Percentiles rank a stretch among this genome's conserved stretches.
phyloP scores from a whole-genome alignment of 1,284 basidiomycete genomes.

The Sanghuangporus sanghuang region DNA sequence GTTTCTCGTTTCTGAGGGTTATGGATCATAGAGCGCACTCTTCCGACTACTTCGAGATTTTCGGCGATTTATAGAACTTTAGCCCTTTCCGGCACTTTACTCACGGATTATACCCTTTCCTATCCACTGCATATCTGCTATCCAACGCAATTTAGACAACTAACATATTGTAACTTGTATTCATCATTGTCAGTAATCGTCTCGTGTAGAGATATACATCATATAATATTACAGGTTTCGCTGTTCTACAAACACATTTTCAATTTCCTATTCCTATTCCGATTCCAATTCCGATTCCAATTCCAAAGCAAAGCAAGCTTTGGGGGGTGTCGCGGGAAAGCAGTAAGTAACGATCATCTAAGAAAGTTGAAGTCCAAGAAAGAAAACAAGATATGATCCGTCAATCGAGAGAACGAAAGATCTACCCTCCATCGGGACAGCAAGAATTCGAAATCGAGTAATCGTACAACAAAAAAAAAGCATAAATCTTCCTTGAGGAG shows the following conservation, averaged over 20 bases:
- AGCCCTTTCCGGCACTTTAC: background rate
- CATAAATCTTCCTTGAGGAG: background rate
- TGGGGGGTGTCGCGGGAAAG: background rate
- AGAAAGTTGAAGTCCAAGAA: background rate
- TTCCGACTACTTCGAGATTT: too few relatives aligned
- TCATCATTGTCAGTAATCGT: background rate
- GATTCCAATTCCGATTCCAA: background rate
- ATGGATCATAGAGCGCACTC: conserved; percentile 3
- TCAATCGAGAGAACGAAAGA: background rate
- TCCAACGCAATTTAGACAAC: too few relatives aligned
- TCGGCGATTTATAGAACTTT: background rate
- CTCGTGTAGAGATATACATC: background rate
- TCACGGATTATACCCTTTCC: too few relatives aligned
- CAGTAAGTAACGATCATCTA: background rate
- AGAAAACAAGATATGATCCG: background rate
- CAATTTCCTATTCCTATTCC: background rate
- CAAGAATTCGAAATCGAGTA: background rate
- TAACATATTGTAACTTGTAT: background rate
- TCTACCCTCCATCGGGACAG: too few relatives aligned
- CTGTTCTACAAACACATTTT: background rate
- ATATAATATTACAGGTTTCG: background rate
- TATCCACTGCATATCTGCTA: too few relatives aligned
- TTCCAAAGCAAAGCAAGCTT: background rate
- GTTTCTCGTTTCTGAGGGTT: conserved; percentile 38
- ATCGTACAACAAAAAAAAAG: background rate